These are phyloP conservation scores for Pholiota adiposa DNA, from an alignment of 1,284 basidiomycete species.

Conservation along the genomic window DNA sequence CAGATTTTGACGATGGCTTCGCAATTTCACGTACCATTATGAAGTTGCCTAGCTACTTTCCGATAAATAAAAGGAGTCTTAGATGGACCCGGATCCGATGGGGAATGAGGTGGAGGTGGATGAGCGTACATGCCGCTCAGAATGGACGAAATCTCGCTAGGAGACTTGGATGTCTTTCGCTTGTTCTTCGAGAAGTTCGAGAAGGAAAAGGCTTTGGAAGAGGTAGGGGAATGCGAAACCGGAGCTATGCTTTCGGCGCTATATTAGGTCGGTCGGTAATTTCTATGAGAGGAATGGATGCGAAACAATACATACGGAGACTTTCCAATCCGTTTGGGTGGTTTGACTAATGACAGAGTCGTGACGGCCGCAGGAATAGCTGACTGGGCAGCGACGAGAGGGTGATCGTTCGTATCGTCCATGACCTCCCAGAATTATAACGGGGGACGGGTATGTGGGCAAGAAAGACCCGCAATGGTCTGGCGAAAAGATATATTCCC, in stretches of 20 bases:
- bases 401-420: background rate
- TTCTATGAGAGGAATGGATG: background rate
- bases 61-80: conserved; percentile 7
- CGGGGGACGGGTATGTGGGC: background rate
- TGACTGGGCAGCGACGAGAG: background rate
- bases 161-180: conserved; percentile 1
- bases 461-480: background rate
- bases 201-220: background rate
- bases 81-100: background rate
- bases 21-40: background rate
- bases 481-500: conserved; percentile 8
- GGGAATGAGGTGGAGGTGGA: background rate
- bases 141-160: conserved; percentile 14
- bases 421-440: background rate
- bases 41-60: background rate
- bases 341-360: background rate
- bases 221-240: conserved; percentile 3
- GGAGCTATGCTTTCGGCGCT: conserved; percentile 3
- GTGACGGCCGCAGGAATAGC: conserved; percentile 1
- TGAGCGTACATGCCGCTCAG: conserved; percentile 21
- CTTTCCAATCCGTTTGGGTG: conserved; percentile 8
- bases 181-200: background rate
- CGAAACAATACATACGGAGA: background rate
- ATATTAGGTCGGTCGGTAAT: background rate
- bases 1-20: background rate